Evolutionary conservation across 495 filamentous ascomycete genomes (phyloP).

Genomic region (Penicillium ochrochloron): DNA sequence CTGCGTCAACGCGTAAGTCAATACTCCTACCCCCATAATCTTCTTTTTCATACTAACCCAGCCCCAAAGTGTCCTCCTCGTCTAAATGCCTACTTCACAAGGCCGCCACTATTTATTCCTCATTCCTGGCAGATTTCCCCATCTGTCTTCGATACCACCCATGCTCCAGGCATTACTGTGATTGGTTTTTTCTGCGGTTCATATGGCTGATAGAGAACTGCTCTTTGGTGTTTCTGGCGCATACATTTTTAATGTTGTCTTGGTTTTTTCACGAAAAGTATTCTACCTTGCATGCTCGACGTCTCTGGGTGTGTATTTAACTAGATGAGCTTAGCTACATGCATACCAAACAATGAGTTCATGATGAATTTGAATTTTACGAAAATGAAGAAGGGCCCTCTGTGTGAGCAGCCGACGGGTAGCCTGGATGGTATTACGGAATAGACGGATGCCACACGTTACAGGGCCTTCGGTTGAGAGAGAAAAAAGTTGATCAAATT

Average conservation of each 20-base stretch:
- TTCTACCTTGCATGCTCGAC: slow-evolving; percentile 29
- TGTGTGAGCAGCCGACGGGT: too few relatives aligned
- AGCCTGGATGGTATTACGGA: background rate
- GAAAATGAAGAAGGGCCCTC: background rate
- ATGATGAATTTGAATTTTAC: slow-evolving; percentile 4
- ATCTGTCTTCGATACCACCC: slow-evolving; percentile 37
- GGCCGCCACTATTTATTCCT: slow-evolving; percentile 18
- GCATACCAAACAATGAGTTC: slow-evolving; percentile 25
- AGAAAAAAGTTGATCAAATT: slow-evolving; percentile 12
- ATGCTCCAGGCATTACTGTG: slow-evolving; percentile 26
- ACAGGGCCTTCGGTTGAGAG: background rate
- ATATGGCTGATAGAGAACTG: slow-evolving; percentile 29
- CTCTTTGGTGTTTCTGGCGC: slow-evolving; percentile 38
- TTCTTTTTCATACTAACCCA: background rate
- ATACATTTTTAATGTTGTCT: slow-evolving; percentile 20
- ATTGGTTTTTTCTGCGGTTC: slow-evolving; percentile 28
- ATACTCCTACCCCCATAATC: background rate
- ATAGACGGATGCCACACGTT: background rate
- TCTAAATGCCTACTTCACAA: slow-evolving; percentile 20
- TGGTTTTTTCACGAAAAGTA: slow-evolving; percentile 37
- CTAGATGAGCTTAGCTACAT: slow-evolving; percentile 30
- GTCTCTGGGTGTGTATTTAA: slow-evolving; percentile 21
- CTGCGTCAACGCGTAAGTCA: slow-evolving; percentile 29
- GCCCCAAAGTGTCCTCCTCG: slow-evolving; percentile 27
- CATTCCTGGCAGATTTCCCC: slow-evolving; percentile 21